A percentile compares a stretch with the other conserved stretches of the same genome.
Conservation (phyloP, 2,329 filamentous ascomycete species). For the Claviceps spartinae region DNA sequence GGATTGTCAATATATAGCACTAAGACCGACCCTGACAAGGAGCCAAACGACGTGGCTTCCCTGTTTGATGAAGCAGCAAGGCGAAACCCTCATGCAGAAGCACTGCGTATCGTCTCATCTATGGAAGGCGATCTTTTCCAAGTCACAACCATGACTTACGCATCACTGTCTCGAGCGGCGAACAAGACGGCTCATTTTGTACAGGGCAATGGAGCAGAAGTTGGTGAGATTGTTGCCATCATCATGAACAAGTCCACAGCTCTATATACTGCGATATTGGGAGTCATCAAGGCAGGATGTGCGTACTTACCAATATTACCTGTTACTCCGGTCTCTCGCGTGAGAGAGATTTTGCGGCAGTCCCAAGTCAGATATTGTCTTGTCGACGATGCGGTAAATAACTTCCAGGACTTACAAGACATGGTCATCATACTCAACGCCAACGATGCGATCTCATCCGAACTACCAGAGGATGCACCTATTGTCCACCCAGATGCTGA, state of each 20-base stretch:
- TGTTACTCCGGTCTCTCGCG: constrained; percentile 49
- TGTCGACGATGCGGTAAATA: constrained; percentile 19
- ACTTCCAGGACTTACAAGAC: constrained; percentile 6
- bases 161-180: constrained; percentile 46
- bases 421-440: constrained; percentile 21
- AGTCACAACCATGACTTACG: constrained; percentile 43
- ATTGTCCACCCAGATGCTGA: constrained; percentile 25
- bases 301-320: constrained; percentile 72
- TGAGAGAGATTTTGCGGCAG: constrained; percentile 48
- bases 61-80: constrained; percentile 37
- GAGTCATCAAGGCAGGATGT: constrained; percentile 58
- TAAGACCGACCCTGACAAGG: constrained; percentile 12
- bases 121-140: constrained; percentile 10
- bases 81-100: constrained; percentile 37
- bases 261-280: constrained; percentile 63
- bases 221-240: constrained; percentile 53
- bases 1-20: constrained; percentile 37
- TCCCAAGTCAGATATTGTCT: constrained; percentile 36
- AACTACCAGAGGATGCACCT: constrained; percentile 24
- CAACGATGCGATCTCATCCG: constrained; percentile 12
- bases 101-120: constrained; percentile 48
- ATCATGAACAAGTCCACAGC: constrained; percentile 63
- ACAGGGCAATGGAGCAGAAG: constrained; percentile 26
- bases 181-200: constrained; percentile 50
- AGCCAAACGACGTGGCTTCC: constrained; percentile 2